phyloP scores from a whole-genome alignment of 257 asterid genomes.

The Datura wrightii region DNA sequence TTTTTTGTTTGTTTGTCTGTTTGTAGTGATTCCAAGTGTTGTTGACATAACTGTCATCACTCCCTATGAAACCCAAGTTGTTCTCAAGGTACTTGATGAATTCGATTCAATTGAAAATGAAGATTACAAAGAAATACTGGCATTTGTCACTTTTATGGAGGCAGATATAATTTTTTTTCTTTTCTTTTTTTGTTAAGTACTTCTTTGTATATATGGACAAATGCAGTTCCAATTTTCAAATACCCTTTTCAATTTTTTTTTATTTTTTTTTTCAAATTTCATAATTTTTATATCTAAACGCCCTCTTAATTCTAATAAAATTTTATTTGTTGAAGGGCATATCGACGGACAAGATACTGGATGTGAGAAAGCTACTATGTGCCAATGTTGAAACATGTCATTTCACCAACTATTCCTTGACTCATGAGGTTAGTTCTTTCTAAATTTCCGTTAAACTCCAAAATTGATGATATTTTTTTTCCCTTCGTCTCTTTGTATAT shows the following conservation, averaged over 20 bases:
- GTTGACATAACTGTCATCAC: constrained; percentile 77
- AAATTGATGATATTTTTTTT: neutral
- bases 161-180: neutral
- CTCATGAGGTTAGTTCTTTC: constrained; percentile 57
- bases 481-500: neutral
- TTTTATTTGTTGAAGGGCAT: constrained; percentile 63
- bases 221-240: no score
- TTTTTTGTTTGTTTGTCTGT: neutral
- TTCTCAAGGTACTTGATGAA: constrained; percentile 70
- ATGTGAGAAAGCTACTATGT: constrained; percentile 80
- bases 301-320: neutral
- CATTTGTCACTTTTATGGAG: neutral
- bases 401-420: constrained; percentile 48
- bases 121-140: no score
- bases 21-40: constrained; percentile 82
- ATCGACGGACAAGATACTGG: constrained; percentile 94
- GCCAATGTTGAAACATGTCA: constrained; percentile 91
- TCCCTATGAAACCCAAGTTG: constrained; percentile 80
- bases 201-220: no score
- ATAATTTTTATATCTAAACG: neutral
- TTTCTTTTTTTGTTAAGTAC: no score
- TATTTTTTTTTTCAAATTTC: neutral
- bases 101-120: neutral
- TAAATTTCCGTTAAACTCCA: neutral
- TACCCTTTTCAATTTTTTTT: no score